Evolutionary conservation across 768 basidiomycete species (phyloP).

Genomic region (Rhizopogon salebrosus): DNA sequence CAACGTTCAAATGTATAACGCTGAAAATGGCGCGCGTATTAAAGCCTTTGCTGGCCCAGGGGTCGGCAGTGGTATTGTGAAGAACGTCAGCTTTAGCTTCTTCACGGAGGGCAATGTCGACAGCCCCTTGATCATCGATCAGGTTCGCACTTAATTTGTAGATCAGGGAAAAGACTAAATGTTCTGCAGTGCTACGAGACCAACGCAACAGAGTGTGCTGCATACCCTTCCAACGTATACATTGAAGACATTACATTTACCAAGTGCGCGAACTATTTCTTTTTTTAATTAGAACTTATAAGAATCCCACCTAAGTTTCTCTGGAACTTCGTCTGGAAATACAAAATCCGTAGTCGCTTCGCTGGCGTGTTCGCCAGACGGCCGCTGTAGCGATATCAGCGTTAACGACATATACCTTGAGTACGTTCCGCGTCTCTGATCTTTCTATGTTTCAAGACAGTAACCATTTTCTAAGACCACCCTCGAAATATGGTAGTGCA

Average conservation of each 20-base stretch:
- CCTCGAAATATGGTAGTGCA: conserved; percentile 36
- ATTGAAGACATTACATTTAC: conserved; percentile 38
- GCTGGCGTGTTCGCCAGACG: conserved; percentile 35
- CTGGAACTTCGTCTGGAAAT: conserved; percentile 38
- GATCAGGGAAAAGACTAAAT: neutral
- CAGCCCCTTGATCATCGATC: conserved; percentile 36
- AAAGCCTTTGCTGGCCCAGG: conserved; percentile 44
- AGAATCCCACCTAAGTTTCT: conserved; percentile 24
- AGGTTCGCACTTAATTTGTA: conserved; percentile 16
- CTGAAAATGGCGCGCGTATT: conserved; percentile 47
- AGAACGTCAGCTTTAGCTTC: conserved; percentile 21
- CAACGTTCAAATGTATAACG: conserved; percentile 40
- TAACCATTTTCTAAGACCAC: conserved; percentile 18
- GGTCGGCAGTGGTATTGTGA: conserved; percentile 32
- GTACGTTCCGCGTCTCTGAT: conserved; percentile 26
- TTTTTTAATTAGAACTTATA: conserved; percentile 14
- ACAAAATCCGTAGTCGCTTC: conserved; percentile 35
- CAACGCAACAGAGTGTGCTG: conserved; percentile 26
- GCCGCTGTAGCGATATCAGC: conserved; percentile 39
- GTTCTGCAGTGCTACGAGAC: conserved; percentile 32
- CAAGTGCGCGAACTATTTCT: conserved; percentile 14
- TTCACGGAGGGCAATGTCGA: conserved; percentile 33
- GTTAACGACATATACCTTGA: conserved; percentile 40
- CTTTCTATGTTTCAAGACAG: neutral
- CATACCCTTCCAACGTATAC: conserved; percentile 30